A percentile compares a stretch with the other conserved stretches of the same genome.
Conservation (phyloP, 2,329 filamentous ascomycete species). For the Coniochaeta prunicola region DNA sequence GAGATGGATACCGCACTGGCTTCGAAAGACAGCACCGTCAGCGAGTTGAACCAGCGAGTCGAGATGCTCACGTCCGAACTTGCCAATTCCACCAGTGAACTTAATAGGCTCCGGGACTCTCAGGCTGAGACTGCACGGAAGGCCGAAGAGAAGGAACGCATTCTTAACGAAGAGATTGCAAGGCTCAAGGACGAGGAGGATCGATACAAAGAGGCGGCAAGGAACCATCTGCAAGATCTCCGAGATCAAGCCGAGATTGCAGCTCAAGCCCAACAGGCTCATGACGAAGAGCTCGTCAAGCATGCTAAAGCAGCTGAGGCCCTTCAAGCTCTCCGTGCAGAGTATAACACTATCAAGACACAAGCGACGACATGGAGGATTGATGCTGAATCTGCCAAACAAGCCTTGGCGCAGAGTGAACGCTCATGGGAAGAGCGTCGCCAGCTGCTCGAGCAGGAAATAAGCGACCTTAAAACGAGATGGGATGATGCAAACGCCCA, state of each 20-base stretch:
- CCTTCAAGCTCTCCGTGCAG: conserved; percentile 68
- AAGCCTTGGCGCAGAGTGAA: conserved; percentile 71
- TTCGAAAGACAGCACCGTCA: conserved; percentile 72
- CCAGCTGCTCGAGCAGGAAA: conserved; percentile 74
- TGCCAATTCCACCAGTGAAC: conserved; percentile 70
- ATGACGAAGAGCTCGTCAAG: conserved; percentile 89
- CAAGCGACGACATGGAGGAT: conserved; percentile 67
- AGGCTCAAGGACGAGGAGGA: conserved; percentile 80
- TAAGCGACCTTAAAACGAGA: conserved; percentile 68
- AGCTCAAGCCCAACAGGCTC: conserved; percentile 86
- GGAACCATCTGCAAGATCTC: conserved; percentile 84
- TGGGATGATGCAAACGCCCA: conserved; percentile 82
- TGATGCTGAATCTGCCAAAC: conserved; percentile 80
- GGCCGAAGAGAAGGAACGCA: conserved; percentile 75
- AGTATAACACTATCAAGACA: conserved; percentile 76
- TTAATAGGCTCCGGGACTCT: conserved; percentile 71
- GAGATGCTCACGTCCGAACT: conserved; percentile 81
- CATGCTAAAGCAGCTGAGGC: conserved; percentile 91
- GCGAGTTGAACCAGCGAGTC: conserved; percentile 74
- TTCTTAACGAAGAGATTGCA: conserved; percentile 69
- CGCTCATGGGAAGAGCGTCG: conserved; percentile 81
- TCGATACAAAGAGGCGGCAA: conserved; percentile 68
- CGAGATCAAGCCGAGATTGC: conserved; percentile 92
- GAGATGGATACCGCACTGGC: conserved; percentile 71
- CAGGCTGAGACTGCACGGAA: conserved; percentile 66